A percentile compares a stretch with the other conserved stretches of the same genome.
Evolutionary conservation across 2,329 filamentous ascomycete species (phyloP).

Genomic region (Neopestalotiopsis sp.): DNA sequence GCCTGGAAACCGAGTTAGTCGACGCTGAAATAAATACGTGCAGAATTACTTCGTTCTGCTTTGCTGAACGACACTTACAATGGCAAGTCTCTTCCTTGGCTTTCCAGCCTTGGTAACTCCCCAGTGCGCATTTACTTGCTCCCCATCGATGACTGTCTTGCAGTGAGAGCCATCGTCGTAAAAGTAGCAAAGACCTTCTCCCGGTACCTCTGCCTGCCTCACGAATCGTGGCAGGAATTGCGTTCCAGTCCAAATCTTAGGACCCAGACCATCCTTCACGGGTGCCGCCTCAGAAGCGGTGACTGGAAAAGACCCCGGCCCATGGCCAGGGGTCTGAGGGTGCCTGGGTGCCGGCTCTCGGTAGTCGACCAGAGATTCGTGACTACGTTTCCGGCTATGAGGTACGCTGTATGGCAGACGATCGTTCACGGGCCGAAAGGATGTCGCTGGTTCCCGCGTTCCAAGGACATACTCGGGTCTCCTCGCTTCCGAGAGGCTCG

Average conservation of each 20-base stretch:
- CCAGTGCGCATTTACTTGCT: conserved; percentile 89
- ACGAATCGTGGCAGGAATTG: conserved; percentile 72
- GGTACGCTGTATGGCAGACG: conserved; percentile 30
- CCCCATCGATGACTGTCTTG: conserved; percentile 83
- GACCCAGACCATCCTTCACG: conserved; percentile 65
- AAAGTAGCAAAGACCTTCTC: conserved; percentile 82
- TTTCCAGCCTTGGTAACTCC: conserved; percentile 94
- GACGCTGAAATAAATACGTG: background rate
- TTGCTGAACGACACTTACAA: conserved; percentile 47
- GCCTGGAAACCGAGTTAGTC: conserved; percentile 21
- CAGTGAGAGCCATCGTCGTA: conserved; percentile 86
- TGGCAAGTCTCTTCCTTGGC: conserved; percentile 86
- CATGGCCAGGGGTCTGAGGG: conserved; percentile 28
- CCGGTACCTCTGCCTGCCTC: conserved; percentile 69
- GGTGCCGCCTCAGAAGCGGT: conserved; percentile 48
- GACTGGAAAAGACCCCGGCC: conserved; percentile 35
- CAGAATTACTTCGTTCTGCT: background rate
- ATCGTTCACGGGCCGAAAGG: conserved; percentile 32
- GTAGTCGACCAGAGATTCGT: conserved; percentile 22
- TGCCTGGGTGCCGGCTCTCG: conserved; percentile 33
- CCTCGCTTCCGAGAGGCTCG: conserved; percentile 48
- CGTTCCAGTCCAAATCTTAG: conserved; percentile 72
- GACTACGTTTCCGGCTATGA: conserved; percentile 29
- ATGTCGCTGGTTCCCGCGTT: conserved; percentile 44
- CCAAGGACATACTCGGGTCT: conserved; percentile 52